Evolutionary conservation across 2,329 filamentous ascomycete genomes (phyloP), one percentile per base, ranked within the genome.

Genomic region (Plenodomus tracheiphilus): DNA sequence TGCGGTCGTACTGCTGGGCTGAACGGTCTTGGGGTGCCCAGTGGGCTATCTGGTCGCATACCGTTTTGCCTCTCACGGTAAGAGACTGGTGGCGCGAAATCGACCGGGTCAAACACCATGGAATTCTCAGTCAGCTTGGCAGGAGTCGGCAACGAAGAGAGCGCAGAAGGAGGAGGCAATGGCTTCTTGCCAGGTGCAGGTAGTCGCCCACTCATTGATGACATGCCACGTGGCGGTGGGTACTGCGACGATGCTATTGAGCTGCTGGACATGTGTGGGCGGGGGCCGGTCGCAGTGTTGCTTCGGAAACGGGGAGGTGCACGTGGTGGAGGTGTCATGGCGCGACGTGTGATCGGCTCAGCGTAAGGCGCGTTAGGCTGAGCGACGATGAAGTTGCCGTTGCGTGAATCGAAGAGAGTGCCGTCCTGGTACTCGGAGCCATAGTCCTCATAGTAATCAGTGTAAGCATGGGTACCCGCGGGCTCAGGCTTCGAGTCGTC

Each of bases 281-380:
- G 59, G 39, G 62, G 60, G 37, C 59, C 62, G 20, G 56, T 52
- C 37, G 42, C 53, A 45, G 61, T 63, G 55, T 65, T 75, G 52
- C 67, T 71, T 39, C 68, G 66, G 66, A 73, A 83, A 48, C 83
- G 79, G 13, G 83, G 81, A 42, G 84, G 83, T 50, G 81, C 84
- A 46, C 81, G 80, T 58, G 93, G 92, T 16, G 93, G 93, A 43
- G 93, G 93, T 17, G 93, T 97, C 93, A 97, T 97, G 43, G 93
- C 93, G 65, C 93, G 89, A 62, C 93, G 89, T 55, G 85, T 86
- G 15, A 96, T 83, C 10, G 90, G 91, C 72, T 97, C 85, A 10
- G 92, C 89, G 61, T 88, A 97, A 2, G 92, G 84, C 47, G 76
- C 74, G 39, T 65, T 61, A 17, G 70, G 68, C 36, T 68, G 69